Conservation (phyloP, 176 grass and related monocot genomes). For the Oryza australiensis region DNA sequence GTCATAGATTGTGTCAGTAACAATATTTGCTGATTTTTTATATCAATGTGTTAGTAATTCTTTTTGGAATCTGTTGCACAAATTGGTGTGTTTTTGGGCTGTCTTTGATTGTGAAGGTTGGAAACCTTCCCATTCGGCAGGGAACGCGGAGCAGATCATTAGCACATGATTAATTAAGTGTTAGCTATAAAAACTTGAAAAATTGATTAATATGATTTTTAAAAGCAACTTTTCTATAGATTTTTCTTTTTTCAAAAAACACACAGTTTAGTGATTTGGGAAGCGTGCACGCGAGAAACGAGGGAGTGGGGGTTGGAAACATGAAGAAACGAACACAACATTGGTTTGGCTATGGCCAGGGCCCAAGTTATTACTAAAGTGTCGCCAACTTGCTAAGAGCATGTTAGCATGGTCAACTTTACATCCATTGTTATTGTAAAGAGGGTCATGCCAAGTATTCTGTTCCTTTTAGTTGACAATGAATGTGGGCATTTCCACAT, state of each 20-base stretch:
- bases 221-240: too few species aligned
- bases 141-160: too few species aligned
- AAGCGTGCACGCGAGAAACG: too few species aligned
- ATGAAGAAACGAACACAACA: too few species aligned
- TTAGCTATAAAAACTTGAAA: too few species aligned
- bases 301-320: too few species aligned
- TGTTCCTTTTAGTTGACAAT: background rate
- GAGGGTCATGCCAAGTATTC: background rate
- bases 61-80: background rate
- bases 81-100: slow-evolving; percentile 9
- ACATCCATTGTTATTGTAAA: background rate
- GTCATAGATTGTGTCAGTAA: background rate
- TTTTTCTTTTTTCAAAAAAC: too few species aligned
- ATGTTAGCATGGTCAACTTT: background rate
- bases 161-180: too few species aligned
- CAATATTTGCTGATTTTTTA: background rate
- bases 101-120: too few species aligned
- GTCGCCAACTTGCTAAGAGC: background rate
- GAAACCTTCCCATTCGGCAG: too few species aligned
- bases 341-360: background rate
- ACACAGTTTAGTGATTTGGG: too few species aligned
- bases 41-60: background rate
- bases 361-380: slow-evolving; percentile 11
- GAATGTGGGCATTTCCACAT: background rate
- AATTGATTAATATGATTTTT: too few species aligned